Percentiles rank a stretch among this genome's conserved stretches.
Evolutionary conservation across 2,329 filamentous ascomycete species (phyloP).

Genomic region (Akanthomyces dipterigenus): DNA sequence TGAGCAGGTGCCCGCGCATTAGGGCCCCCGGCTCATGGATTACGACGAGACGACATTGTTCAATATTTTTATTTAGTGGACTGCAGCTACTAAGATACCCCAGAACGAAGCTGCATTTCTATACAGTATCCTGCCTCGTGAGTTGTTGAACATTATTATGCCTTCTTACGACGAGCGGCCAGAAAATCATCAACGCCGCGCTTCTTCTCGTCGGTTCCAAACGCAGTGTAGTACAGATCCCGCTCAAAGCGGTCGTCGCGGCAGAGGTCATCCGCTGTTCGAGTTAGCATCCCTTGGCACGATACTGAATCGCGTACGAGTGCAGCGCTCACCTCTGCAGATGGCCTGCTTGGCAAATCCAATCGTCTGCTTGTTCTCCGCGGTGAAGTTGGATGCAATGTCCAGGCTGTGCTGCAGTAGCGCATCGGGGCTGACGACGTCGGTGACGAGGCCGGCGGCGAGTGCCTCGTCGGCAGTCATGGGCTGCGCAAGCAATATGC

Average conservation of each 20-base stretch:
- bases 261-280: slow-evolving; percentile 5
- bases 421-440: background rate
- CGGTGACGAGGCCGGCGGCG: background rate
- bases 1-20: background rate
- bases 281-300: background rate
- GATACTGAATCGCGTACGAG: background rate
- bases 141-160: background rate
- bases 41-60: slow-evolving; percentile 3
- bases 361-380: background rate
- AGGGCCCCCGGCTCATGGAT: background rate
- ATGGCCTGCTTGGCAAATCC: slow-evolving; percentile 9
- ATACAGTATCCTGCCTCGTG: background rate
- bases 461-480: slow-evolving; percentile 4
- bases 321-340: slow-evolving; percentile 2
- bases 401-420: background rate
- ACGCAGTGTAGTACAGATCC: slow-evolving; percentile 5
- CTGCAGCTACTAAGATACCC: background rate
- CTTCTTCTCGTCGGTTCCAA: slow-evolving; percentile 7
- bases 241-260: slow-evolving; percentile 10
- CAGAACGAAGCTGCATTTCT: background rate
- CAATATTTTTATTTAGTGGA: background rate
- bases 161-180: background rate
- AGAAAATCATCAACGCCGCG: slow-evolving; percentile 4
- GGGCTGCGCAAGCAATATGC: slow-evolving; percentile 6
- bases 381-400: background rate